Conservation (phyloP, 192 early-diverging fungal genomes). For the Dissophora ornata region DNA sequence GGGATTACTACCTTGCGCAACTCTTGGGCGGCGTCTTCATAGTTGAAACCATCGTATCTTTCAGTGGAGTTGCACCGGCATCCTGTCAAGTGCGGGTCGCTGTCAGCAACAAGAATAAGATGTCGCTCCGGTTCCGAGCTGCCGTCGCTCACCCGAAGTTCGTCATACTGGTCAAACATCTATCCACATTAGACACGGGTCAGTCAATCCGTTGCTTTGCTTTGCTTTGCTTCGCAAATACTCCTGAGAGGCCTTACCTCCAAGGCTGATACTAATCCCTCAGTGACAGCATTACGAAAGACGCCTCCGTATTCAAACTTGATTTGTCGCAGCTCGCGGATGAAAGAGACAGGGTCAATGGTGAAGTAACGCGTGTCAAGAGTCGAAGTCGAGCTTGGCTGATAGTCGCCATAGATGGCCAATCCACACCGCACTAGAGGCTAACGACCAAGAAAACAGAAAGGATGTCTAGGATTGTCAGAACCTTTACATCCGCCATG, state of each 20-base stretch:
- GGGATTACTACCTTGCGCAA: conserved; percentile 64
- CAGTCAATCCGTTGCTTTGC: too few relatives aligned
- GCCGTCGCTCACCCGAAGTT: conserved; percentile 4
- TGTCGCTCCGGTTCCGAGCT: conserved; percentile 59
- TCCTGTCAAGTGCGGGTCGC: conserved; percentile 57
- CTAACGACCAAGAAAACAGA: conserved; percentile 29
- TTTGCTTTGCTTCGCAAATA: too few relatives aligned
- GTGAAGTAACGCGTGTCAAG: conserved; percentile 65
- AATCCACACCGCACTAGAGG: conserved; percentile 67
- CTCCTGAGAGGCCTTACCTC: conserved; percentile 58
- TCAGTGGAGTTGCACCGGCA: conserved; percentile 61
- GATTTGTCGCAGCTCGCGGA: conserved; percentile 57
- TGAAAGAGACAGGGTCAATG: conserved; percentile 58
- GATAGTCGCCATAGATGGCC: conserved; percentile 66
- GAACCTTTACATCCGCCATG: too few relatives aligned
- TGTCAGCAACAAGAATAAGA: conserved; percentile 67
- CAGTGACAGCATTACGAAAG: conserved; percentile 67
- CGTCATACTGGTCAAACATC: conserved; percentile 67
- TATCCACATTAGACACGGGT: too few relatives aligned
- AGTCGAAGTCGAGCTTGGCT: conserved; percentile 57
- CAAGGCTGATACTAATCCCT: conserved; percentile 71
- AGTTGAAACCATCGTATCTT: conserved; percentile 62
- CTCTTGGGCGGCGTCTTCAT: conserved; percentile 57
- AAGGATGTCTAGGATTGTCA: too few relatives aligned
- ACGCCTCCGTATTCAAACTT: conserved; percentile 65